Conservation (phyloP, 2,329 filamentous ascomycete genomes). For the Trichoderma oligosporum region DNA sequence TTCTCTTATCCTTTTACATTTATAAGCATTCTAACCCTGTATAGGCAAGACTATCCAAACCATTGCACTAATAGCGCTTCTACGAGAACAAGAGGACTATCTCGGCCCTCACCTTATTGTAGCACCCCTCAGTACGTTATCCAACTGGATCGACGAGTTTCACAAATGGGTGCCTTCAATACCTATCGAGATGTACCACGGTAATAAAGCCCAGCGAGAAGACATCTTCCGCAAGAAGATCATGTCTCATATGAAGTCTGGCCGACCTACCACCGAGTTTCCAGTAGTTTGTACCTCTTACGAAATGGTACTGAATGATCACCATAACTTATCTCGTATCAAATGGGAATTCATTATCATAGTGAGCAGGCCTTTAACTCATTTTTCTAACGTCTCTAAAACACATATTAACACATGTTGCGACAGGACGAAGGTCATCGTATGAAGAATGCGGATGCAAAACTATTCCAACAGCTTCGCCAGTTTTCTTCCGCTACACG, state of each 20-base stretch:
- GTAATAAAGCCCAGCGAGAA: conserved; percentile 71
- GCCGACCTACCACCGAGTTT: conserved; percentile 62
- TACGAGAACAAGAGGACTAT: conserved; percentile 81
- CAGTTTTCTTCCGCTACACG: conserved; percentile 87
- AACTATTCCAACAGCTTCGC: conserved; percentile 82
- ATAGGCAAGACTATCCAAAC: conserved; percentile 86
- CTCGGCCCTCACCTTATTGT: conserved; percentile 85
- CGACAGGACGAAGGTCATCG: conserved; percentile 85
- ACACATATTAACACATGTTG: not conserved
- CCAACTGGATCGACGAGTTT: conserved; percentile 96
- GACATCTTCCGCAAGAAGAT: conserved; percentile 70
- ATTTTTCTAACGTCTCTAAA: accelerated
- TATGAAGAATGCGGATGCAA: conserved; percentile 94
- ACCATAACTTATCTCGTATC: conserved; percentile 73
- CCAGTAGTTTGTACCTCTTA: conserved; percentile 94
- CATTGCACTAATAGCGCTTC: conserved; percentile 78
- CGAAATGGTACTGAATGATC: conserved; percentile 91
- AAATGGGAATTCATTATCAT: conserved; percentile 99
- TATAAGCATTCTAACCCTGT: conserved; percentile 13
- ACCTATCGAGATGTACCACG: conserved; percentile 87
- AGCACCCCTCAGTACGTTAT: conserved; percentile 84
- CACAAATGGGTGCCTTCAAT: conserved; percentile 84
- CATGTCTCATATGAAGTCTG: conserved; percentile 61
- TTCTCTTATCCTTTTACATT: not conserved
- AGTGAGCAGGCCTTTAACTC: conserved; percentile 43